Conservation (phyloP, 1,139 yeast genomes). For the Pichia sp. region DNA sequence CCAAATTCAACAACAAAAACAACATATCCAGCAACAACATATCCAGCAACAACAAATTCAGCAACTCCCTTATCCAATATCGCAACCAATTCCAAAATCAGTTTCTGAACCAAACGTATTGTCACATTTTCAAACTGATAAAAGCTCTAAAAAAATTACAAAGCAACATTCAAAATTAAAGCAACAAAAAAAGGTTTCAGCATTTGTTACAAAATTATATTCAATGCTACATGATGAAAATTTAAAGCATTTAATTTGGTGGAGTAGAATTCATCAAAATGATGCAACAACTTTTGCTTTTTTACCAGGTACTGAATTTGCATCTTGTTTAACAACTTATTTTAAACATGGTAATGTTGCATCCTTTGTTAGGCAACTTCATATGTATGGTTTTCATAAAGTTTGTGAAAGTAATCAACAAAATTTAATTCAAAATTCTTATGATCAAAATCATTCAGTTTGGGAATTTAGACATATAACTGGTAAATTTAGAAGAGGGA, state of each 20-base stretch:
- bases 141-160: conserved; percentile 2
- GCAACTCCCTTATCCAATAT: neutral
- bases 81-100: neutral
- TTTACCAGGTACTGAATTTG: conserved; percentile 61
- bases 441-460: conserved; percentile 24
- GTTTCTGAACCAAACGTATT: conserved; percentile 2
- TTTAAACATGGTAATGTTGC: conserved; percentile 77
- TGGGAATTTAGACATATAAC: conserved; percentile 75
- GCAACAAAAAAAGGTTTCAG: conserved; percentile 41
- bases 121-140: neutral
- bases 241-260: conserved; percentile 58
- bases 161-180: conserved; percentile 4
- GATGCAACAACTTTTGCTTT: conserved; percentile 52
- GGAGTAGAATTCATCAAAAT: conserved; percentile 60
- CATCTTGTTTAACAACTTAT: conserved; percentile 54
- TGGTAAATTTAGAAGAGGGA: conserved; percentile 60
- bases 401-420: conserved; percentile 39
- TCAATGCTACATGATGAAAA: conserved; percentile 53
- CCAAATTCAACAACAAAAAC: neutral
- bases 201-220: conserved; percentile 58
- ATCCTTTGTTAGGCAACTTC: conserved; percentile 69
- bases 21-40: neutral
- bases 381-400: conserved; percentile 77
- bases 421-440: conserved; percentile 14
- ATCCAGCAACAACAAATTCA: neutral